phyloP scores from a whole-genome alignment of 805 yeast species.

The Ogataea dorogensis region DNA sequence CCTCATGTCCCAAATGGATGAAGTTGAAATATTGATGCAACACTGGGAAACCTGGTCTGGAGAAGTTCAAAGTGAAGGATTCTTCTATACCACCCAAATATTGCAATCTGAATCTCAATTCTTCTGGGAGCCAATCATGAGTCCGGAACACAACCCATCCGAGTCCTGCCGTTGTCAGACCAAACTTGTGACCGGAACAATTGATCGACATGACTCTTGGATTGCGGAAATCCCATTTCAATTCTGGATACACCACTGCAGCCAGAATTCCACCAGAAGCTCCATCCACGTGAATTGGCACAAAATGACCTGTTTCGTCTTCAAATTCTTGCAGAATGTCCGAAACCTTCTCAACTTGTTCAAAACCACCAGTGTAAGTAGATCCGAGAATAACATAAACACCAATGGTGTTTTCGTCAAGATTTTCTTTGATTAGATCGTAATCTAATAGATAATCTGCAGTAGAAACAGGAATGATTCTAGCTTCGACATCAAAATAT shows the following conservation, averaged over 20 bases:
- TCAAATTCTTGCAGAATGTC: constrained; percentile 70
- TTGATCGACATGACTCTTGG: constrained; percentile 81
- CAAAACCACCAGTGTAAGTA: constrained; percentile 92
- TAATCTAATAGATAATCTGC: constrained; percentile 66
- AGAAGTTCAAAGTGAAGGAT: constrained; percentile 82
- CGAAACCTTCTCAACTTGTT: constrained; percentile 62
- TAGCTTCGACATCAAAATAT: constrained; percentile 86
- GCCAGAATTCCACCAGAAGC: constrained; percentile 91
- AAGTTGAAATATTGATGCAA: constrained; percentile 85
- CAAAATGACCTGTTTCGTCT: constrained; percentile 58
- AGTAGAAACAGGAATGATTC: constrained; percentile 65
- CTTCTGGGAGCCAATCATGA: constrained; percentile 60
- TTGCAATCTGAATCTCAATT: constrained; percentile 71
- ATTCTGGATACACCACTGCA: constrained; percentile 74
- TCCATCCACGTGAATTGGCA: constrained; percentile 92
- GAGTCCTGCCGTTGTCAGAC: constrained; percentile 83
- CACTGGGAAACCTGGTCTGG: constrained; percentile 91
- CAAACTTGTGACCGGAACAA: constrained; percentile 92
- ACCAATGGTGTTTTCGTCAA: constrained; percentile 93
- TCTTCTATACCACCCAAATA: constrained; percentile 89
- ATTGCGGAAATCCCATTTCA: constrained; percentile 80
- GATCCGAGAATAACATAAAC: constrained; percentile 86
- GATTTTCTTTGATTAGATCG: constrained; percentile 53
- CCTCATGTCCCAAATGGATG: constrained; percentile 65
- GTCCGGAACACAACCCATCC: constrained; percentile 92